A percentile compares a stretch with the other conserved stretches of the same genome.
Evolutionary conservation across 2,329 filamentous ascomycete genomes (phyloP).

Genomic region (Cladorrhinum sp.): DNA sequence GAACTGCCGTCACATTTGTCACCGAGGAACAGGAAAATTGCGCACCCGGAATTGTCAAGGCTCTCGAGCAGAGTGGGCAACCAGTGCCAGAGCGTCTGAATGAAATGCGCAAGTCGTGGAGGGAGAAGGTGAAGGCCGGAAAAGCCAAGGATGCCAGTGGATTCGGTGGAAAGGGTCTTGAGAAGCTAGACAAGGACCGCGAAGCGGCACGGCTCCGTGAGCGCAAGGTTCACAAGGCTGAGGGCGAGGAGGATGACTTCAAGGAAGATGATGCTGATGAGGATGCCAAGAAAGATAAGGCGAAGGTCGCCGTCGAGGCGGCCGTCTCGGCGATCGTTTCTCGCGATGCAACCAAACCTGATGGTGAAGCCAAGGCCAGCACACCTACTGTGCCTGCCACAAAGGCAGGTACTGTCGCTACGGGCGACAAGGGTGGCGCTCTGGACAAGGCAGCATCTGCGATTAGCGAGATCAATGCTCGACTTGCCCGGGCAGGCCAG

Average conservation of each 20-base stretch:
- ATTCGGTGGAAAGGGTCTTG: conserved; percentile 92
- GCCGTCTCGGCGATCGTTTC: conserved; percentile 57
- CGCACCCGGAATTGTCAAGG: conserved; percentile 83
- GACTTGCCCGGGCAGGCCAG: conserved; percentile 83
- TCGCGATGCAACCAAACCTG: conserved; percentile 48
- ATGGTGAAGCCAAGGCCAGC: conserved; percentile 35
- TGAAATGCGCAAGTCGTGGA: conserved; percentile 69
- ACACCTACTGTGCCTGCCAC: conserved; percentile 26
- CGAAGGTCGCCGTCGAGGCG: conserved; percentile 61
- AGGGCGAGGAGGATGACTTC: conserved; percentile 77
- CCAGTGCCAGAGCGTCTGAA: conserved; percentile 68
- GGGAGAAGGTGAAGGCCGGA: conserved; percentile 87
- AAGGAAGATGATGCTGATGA: conserved; percentile 67
- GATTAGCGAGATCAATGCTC: conserved; percentile 84
- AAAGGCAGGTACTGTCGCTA: conserved; percentile 44
- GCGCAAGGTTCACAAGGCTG: conserved; percentile 84
- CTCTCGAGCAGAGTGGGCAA: conserved; percentile 87
- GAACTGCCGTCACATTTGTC: conserved; percentile 91
- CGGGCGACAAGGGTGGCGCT: conserved; percentile 55
- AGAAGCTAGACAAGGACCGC: conserved; percentile 85
- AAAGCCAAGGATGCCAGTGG: conserved; percentile 87
- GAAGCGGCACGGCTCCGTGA: conserved; percentile 83
- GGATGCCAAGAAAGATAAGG: conserved; percentile 68
- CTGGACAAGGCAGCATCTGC: conserved; percentile 88
- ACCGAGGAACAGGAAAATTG: conserved; percentile 90